These are phyloP conservation scores for Calycina marina DNA, from an alignment of 2,329 filamentous ascomycete species.

Conservation along the genomic window DNA sequence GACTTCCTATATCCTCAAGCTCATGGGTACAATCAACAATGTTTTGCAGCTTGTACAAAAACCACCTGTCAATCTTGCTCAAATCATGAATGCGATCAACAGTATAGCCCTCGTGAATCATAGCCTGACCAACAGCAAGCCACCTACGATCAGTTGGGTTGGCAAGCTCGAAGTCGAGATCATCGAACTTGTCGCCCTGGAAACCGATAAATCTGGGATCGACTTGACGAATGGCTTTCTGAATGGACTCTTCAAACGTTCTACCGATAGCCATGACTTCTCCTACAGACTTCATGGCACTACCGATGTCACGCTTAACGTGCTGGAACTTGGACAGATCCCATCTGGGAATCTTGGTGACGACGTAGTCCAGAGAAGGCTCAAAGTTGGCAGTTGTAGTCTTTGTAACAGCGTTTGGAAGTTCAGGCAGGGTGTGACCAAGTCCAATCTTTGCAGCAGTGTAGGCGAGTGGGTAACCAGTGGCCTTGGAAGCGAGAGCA, in stretches of 20 bases:
- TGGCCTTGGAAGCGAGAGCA: slow-evolving; percentile 92
- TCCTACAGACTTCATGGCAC: slow-evolving; percentile 97
- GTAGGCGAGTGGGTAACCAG: slow-evolving; percentile 92
- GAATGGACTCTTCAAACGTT: slow-evolving; percentile 97
- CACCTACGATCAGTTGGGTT: slow-evolving; percentile 95
- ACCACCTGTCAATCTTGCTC: slow-evolving; percentile 99
- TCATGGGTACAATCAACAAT: slow-evolving; percentile 83
- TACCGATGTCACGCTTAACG: slow-evolving; percentile 93
- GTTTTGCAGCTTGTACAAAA: slow-evolving; percentile 95
- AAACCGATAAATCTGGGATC: slow-evolving; percentile 86
- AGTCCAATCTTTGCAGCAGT: slow-evolving; percentile 97
- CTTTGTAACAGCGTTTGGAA: slow-evolving; percentile 96
- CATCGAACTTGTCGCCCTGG: slow-evolving; percentile 88
- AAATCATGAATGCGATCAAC: slow-evolving; percentile 86
- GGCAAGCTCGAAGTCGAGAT: slow-evolving; percentile 75
- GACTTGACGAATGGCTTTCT: slow-evolving; percentile 96
- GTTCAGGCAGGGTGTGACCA: slow-evolving; percentile 84
- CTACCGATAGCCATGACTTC: slow-evolving; percentile 99
- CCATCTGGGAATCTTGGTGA: slow-evolving; percentile 98
- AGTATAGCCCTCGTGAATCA: slow-evolving; percentile 92
- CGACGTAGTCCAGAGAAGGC: slow-evolving; percentile 91
- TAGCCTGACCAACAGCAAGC: slow-evolving; percentile 93
- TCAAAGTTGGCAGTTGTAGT: slow-evolving; percentile 99
- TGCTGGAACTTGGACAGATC: slow-evolving; percentile 98
- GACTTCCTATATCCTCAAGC: slow-evolving; percentile 68